Conservation (phyloP, 768 basidiomycete species). For the Paxillus involutus region DNA sequence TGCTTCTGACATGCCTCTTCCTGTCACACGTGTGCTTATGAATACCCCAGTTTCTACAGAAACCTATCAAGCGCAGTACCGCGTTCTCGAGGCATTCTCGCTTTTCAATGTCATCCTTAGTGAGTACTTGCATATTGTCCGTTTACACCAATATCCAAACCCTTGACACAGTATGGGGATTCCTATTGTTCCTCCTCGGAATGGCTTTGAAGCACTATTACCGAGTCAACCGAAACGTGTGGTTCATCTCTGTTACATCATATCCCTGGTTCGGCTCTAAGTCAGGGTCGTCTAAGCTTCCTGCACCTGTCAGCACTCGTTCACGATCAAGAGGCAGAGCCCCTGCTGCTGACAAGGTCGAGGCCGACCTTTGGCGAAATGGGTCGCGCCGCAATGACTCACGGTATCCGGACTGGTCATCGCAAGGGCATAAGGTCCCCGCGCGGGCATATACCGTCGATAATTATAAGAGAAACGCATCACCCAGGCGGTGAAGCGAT, state of each 20-base stretch:
- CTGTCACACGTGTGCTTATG: conserved; percentile 1
- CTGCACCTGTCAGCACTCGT: conserved; percentile 39
- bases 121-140: conserved; percentile 33
- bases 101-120: conserved; percentile 74
- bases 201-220: conserved; percentile 44
- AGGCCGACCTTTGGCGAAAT: conserved; percentile 20
- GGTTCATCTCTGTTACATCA: conserved; percentile 67
- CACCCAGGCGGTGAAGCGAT: conserved; percentile 42
- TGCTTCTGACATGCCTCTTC: conserved; percentile 29
- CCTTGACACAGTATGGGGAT: conserved; percentile 44
- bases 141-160: conserved; percentile 5
- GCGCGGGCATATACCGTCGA: conserved; percentile 30
- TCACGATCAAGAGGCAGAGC: conserved; percentile 34
- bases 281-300: conserved; percentile 37
- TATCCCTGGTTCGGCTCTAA: conserved; percentile 69
- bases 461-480: conserved; percentile 40
- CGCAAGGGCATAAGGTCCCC: conserved; percentile 20
- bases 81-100: conserved; percentile 78
- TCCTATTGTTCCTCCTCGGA: conserved; percentile 45
- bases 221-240: conserved; percentile 51
- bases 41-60: conserved; percentile 67
- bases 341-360: conserved; percentile 27
- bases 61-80: conserved; percentile 87
- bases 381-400: conserved; percentile 20
- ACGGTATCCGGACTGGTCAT: conserved; percentile 19